Base-by-base conservation (phyloP, 1,139 yeast genomes). In the Kodamaea suecica region DNA sequence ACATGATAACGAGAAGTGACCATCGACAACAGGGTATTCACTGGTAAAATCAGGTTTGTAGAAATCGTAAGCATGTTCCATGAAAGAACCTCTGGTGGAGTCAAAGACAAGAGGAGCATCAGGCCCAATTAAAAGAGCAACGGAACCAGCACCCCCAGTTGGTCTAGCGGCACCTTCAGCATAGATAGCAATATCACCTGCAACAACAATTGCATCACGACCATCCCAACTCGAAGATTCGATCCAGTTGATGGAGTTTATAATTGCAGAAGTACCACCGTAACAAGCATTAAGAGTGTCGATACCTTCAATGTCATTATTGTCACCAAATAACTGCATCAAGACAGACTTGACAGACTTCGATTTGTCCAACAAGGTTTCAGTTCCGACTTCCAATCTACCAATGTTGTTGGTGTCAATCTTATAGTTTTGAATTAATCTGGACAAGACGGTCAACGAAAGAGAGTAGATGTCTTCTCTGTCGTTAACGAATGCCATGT, bases 91-190 rank as follows among this genome's bases (percentile, higher is more conserved):
- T 67, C 95, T 86, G 41, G 80, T 76, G 35, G 83, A 66, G 54
- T 92, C 97, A 53, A 94, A 80, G 31, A 86, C 97, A 52, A 94
- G 76, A 48, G 98, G 98, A 29, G 98, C 97, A 57, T 94, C 95
- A 37, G 97, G 96, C 36, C 99, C 99, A 55, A 94, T 84, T 61
- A 85, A 79, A 59, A 94, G 55, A 34, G 99, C 99, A 41, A 92
- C 95, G 37, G 95, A 78, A 56, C 99, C 99, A 41, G 95, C 97
- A 67, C 99, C 99, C 61, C 99, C 99, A 40, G 98, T 92, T 54
- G 99, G 98, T 73, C 99, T 83, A 38, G 99, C 99, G 33, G 95
- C 84, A 60, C 98, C 98, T 68, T 90, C 78, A 52, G 92, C 88
- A 66, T 94, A 94, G 52, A 94, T 84, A 57, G 98, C 98, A 61